Evolutionary conservation across 495 filamentous ascomycete genomes (phyloP).

Genomic region (Hypoxylon crocopeplum): DNA sequence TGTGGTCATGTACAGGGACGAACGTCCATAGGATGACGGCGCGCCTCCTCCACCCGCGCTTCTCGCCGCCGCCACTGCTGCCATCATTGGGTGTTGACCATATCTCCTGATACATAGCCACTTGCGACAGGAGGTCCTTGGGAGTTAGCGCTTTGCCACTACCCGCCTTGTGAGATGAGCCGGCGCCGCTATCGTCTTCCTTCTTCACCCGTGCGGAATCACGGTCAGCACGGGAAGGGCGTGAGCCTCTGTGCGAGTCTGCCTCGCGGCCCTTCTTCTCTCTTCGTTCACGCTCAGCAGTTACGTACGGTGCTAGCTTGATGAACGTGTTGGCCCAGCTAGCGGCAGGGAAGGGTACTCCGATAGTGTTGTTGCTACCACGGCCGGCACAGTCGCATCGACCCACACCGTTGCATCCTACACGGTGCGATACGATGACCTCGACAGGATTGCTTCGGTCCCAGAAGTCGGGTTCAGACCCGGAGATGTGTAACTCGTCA

Average conservation of each 20-base stretch:
- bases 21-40: conserved; percentile 58
- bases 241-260: conserved; percentile 27
- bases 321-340: conserved; percentile 57
- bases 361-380: conserved; percentile 44
- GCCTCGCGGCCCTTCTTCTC: conserved; percentile 32
- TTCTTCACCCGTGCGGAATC: conserved; percentile 39
- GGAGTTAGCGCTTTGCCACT: conserved; percentile 40
- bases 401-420: conserved; percentile 44
- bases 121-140: conserved; percentile 53
- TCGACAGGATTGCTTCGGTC: conserved; percentile 42
- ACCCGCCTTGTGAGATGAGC: conserved; percentile 27
- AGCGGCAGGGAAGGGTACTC: conserved; percentile 58
- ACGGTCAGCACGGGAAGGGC: conserved; percentile 36
- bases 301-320: conserved; percentile 52
- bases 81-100: conserved; percentile 49
- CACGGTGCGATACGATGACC: conserved; percentile 47
- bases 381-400: conserved; percentile 42
- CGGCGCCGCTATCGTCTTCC: conserved; percentile 32
- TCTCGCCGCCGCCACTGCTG: conserved; percentile 6
- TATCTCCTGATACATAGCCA: conserved; percentile 60
- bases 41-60: conserved; percentile 49
- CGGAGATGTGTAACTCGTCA: conserved; percentile 51
- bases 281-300: conserved; percentile 40
- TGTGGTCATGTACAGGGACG: conserved; percentile 49
- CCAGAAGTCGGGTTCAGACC: conserved; percentile 41